Evolutionary conservation across 2,329 filamentous ascomycete species (phyloP).

Genomic region (Drechslera avenae): DNA sequence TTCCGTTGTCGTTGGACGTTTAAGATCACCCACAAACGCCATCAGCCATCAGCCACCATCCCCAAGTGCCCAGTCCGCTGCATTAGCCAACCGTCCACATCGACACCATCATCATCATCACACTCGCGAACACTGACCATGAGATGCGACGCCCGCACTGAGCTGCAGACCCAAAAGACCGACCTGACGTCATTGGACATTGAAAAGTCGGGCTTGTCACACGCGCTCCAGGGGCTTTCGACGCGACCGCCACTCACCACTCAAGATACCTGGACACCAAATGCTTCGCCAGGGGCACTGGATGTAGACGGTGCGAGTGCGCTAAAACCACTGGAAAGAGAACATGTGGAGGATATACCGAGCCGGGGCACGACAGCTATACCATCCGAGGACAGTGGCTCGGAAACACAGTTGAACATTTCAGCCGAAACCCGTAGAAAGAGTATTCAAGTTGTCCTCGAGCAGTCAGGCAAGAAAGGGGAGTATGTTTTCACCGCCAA

Average conservation of each 20-base stretch:
- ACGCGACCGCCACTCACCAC: constrained; percentile 19
- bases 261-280: constrained; percentile 38
- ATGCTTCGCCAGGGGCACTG: constrained; percentile 28
- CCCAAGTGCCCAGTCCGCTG: background rate
- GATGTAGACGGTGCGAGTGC: constrained; percentile 52
- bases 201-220: constrained; percentile 30
- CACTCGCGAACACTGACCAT: background rate
- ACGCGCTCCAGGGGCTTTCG: constrained; percentile 39
- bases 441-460: constrained; percentile 55
- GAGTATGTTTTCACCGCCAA: constrained; percentile 57
- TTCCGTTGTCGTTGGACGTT: background rate
- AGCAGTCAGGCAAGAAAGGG: constrained; percentile 53
- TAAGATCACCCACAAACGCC: background rate
- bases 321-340: constrained; percentile 45
- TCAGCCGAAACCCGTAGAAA: constrained; percentile 33
- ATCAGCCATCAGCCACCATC: no score
- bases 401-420: constrained; percentile 14
- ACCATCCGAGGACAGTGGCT: constrained; percentile 30
- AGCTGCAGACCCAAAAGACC: constrained; percentile 9
- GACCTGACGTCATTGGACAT: constrained; percentile 21
- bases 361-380: constrained; percentile 34
- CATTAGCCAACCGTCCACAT: constrained; percentile 49
- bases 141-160: constrained; percentile 4
- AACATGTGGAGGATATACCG: constrained; percentile 43
- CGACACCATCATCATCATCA: no score